phyloP scores from a whole-genome alignment of 202 grass and related monocot genomes.

The Musa balbisiana region DNA sequence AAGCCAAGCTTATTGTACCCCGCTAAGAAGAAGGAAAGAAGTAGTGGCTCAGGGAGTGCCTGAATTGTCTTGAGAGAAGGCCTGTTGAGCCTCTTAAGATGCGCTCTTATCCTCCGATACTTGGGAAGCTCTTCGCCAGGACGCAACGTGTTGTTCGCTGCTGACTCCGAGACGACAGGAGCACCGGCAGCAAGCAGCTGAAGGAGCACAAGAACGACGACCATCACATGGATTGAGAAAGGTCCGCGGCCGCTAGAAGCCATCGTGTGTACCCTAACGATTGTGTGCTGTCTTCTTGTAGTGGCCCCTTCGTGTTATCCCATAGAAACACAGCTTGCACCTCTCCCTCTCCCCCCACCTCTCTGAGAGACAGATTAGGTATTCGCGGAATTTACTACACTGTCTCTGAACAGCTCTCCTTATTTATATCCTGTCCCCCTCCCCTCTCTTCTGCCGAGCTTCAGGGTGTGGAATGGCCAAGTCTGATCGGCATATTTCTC shows the following conservation, averaged over 20 bases:
- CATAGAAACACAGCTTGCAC: conserved; percentile 10
- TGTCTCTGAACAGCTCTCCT: background rate
- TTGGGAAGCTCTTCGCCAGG: conserved; percentile 50
- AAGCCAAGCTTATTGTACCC: background rate
- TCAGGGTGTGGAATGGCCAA: background rate
- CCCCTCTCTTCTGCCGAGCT: background rate
- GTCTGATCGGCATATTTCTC: background rate
- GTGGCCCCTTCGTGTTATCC: background rate
- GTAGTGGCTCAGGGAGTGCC: conserved; percentile 22
- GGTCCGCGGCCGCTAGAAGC: conserved; percentile 14
- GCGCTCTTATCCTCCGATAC: conserved; percentile 54
- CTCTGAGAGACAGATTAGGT: no score
- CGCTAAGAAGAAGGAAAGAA: background rate
- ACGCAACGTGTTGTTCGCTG: conserved; percentile 33
- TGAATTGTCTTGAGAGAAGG: conserved; percentile 71
- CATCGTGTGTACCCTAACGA: no score
- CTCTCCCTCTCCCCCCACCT: no score
- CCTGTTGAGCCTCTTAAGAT: conserved; percentile 69
- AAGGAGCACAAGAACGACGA: conserved; percentile 12
- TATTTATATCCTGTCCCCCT: conserved; percentile 10
- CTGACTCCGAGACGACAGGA: background rate
- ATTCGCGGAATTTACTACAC: no score
- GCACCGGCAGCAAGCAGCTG: conserved; percentile 13
- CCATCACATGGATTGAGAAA: background rate
- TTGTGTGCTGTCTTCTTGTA: no score